Base-by-base conservation (phyloP, 306 rosid species). In the Myrica gale region DNA sequence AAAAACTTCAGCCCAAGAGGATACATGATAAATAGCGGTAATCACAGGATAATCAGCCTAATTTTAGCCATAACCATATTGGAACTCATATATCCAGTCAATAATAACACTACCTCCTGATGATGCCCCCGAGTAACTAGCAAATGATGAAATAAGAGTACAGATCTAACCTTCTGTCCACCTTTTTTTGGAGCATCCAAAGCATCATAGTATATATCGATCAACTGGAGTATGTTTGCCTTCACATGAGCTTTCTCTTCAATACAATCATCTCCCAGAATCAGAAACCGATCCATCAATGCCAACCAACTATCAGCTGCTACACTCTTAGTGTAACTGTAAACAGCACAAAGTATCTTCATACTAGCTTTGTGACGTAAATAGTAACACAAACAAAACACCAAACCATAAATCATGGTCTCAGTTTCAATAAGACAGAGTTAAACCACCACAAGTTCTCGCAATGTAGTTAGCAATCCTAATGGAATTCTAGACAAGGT, bases 241-340 rank as follows among this genome's bases (percentile, higher is more conserved):
- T 68, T 84, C 58, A 87, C 43, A 7, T 2, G 12, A 26, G 69
- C 71, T 79, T 47, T 81, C 74, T 89, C 91, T 4, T 58, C 82
- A 10, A 10, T 39, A 23, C 58, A 2, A 26, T 67, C 78, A 45
- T 80, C 82, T 41, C 85, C 82, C 54, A 89, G 60, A 0, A 74
- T 82, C 47, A 91, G 80, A 11, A 83, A 63, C 6, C 84, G 85
- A 74, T 91, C 98, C 94, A 94, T 90, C 48, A 85, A 69, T 52
- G 97, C 90, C 63, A 76, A 17, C 96, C 92, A 94, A 83, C 87
- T 62, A 9, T 88, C 89, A 66, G 92, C 92, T 55, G 98, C 91
- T 60, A 3, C 79, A 74, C 91, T 46, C 15, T 9, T 21, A 0
- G 91, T 63, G 7, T 60, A 77, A 78, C 98, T 93, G 89, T 48